Percentiles rank a stretch among this genome's conserved stretches.
Evolutionary conservation across 1,284 basidiomycete genomes (phyloP).

Genomic region (Spongiforma sp.): DNA sequence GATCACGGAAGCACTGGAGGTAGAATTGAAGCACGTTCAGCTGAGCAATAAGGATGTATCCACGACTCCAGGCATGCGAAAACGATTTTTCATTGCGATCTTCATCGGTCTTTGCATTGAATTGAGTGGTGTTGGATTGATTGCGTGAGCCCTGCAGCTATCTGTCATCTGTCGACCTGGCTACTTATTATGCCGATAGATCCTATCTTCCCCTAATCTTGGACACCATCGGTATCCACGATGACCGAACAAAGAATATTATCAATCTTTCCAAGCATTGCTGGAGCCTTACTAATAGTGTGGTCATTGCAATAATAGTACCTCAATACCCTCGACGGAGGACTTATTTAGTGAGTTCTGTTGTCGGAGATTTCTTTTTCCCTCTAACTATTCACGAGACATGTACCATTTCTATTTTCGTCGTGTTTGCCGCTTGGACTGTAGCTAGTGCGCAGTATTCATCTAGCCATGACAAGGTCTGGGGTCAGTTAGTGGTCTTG

Average conservation of each 20-base stretch:
- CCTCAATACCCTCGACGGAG: neutral
- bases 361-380: neutral
- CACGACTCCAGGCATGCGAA: conserved; percentile 15
- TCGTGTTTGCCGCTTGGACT: conserved; percentile 9
- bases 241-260: conserved; percentile 14
- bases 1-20: conserved; percentile 50
- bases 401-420: neutral
- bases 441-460: conserved; percentile 12
- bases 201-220: conserved; percentile 12
- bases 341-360: neutral
- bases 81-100: conserved; percentile 9
- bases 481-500: conserved; percentile 11
- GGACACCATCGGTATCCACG: conserved; percentile 20
- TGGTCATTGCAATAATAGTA: neutral
- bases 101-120: conserved; percentile 52
- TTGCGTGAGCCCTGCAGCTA: conserved; percentile 3
- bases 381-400: neutral
- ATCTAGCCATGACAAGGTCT: conserved; percentile 1
- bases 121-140: conserved; percentile 36
- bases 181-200: conserved; percentile 1
- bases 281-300: conserved; percentile 6
- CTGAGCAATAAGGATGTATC: neutral
- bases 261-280: conserved; percentile 10
- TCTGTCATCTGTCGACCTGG: neutral
- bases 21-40: conserved; percentile 2